A percentile compares a stretch with the other conserved stretches of the same genome.
These are phyloP conservation scores for Cardamine resedifolia DNA, from an alignment of 345 rosid genomes.

Conservation along the genomic window DNA sequence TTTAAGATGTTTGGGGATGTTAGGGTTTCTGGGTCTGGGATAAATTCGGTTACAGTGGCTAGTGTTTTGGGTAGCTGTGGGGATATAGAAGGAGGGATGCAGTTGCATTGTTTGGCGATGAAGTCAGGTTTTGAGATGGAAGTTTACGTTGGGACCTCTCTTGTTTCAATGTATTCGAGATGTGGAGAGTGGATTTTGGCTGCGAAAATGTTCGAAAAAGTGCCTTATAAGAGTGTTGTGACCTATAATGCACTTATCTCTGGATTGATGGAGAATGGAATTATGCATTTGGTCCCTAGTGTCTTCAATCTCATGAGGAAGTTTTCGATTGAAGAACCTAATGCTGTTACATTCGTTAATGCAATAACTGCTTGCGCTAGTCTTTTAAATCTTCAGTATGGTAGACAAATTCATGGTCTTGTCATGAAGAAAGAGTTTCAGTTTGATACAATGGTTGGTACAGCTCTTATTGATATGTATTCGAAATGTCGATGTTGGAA, in stretches of 20 bases:
- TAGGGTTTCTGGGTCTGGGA: constrained; percentile 37
- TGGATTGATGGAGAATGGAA: constrained; percentile 53
- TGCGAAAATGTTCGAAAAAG: constrained; percentile 47
- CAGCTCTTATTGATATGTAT: constrained; percentile 64
- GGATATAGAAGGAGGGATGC: constrained; percentile 39
- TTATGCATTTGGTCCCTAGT: constrained; percentile 40
- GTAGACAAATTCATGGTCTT: constrained; percentile 56
- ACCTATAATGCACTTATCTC: constrained; percentile 58
- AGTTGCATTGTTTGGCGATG: constrained; percentile 57
- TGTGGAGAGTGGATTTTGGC: constrained; percentile 46
- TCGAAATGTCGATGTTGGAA: constrained; percentile 55
- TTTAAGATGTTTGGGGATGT: constrained; percentile 46
- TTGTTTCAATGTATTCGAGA: constrained; percentile 53
- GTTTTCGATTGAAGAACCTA: constrained; percentile 43
- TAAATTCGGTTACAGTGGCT: constrained; percentile 60
- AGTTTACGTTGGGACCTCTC: constrained; percentile 56
- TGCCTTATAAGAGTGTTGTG: constrained; percentile 50
- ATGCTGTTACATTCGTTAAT: constrained; percentile 49
- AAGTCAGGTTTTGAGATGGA: constrained; percentile 56
- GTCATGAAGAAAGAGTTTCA: constrained; percentile 37
- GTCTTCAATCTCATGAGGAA: constrained; percentile 57
- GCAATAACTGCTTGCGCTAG: constrained; percentile 56
- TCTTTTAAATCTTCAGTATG: constrained; percentile 46
- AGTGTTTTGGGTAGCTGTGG: constrained; percentile 50
- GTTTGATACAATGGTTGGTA: constrained; percentile 50